These are phyloP conservation scores for Starmerella etchellsii DNA, from an alignment of 805 yeast species.

Conservation along the genomic window DNA sequence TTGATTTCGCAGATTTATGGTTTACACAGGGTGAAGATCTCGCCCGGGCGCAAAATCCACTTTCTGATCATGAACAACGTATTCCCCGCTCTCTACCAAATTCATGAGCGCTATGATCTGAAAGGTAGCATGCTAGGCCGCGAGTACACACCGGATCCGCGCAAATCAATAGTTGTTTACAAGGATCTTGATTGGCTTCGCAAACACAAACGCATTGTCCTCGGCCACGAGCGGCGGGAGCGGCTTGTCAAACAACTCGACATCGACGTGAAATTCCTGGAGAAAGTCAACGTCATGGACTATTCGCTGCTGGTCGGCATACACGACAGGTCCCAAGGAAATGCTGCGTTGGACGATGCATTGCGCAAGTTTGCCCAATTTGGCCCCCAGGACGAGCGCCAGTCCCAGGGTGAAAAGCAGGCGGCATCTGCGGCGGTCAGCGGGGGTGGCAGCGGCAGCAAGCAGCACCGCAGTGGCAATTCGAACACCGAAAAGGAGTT, in stretches of 20 bases:
- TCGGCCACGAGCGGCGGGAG: constrained; percentile 59
- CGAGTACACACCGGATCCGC: constrained; percentile 24
- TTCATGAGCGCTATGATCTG: constrained; percentile 75
- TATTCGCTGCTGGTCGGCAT: constrained; percentile 81
- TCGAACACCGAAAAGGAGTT: constrained; percentile 21
- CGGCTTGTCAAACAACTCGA: constrained; percentile 56
- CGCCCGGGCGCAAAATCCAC: constrained; percentile 69
- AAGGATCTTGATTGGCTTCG: constrained; percentile 88
- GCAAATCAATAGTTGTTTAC: constrained; percentile 35
- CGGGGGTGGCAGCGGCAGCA: neutral
- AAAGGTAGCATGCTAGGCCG: constrained; percentile 88
- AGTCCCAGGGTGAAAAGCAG: constrained; percentile 4
- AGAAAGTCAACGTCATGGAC: constrained; percentile 82
- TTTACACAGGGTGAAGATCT: constrained; percentile 82
- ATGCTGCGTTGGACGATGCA: constrained; percentile 26
- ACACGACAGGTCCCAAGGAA: constrained; percentile 58
- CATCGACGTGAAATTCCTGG: constrained; percentile 59
- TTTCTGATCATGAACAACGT: constrained; percentile 93
- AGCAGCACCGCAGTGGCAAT: constrained; percentile 1
- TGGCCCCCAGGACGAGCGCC: constrained; percentile 17
- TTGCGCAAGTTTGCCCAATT: constrained; percentile 19
- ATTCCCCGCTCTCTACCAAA: constrained; percentile 84
- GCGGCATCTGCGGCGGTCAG: constrained; percentile 10
- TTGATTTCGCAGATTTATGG: constrained; percentile 93
- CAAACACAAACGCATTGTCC: constrained; percentile 44